Base-by-base conservation (phyloP, 23 red algal species). In the Gracilaria domingensis region DNA sequence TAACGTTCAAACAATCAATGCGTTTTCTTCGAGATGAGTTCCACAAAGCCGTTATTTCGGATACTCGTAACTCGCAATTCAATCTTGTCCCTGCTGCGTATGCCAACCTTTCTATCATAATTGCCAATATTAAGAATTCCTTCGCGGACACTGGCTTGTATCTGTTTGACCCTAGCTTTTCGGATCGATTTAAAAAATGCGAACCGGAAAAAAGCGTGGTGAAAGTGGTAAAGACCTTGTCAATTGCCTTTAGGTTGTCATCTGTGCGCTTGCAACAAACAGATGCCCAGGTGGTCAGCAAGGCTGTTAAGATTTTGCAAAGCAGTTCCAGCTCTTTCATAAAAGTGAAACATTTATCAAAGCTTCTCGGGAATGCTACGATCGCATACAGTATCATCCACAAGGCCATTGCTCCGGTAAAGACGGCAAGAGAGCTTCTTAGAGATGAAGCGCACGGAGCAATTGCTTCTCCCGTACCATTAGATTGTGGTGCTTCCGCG, bases 1-100 rank as follows among this genome's bases (percentile, higher is more conserved):
- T 75, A 75, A 71, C n/a, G 30, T 73, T 87, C 44, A 55, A 87
- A 39, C 53, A 33, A 26, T 57, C 60, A 32, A 38, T 87, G 35
- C 1, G 69, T 16, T 61, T 48, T 26, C n/a, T 87, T 26, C 20
- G 66, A 54, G 37, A 87, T 39, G 36, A 39, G 21, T 87, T 87
- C 38, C n/a, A 37, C 53, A 36, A 58, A 17, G 30, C 24, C 24
- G 66, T 21, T 8, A 34, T 71, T 2, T 26, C 55, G 24, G 65
- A 87, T 8, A 87, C 65, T 11, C 40, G 83, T 12, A 33, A 32
- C 17, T 35, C 69, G 34, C 66, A 54, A 26, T 87, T 87, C 49
- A 54, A 49, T 75, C 35, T 87, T 32, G 65, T 45, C 42, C 56
- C 5, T 45, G 42, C 42, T 11, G 42, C 42, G 5, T 45, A 45